phyloP scores from a whole-genome alignment of 495 filamentous ascomycete species.

The Gamarada debralockiae region DNA sequence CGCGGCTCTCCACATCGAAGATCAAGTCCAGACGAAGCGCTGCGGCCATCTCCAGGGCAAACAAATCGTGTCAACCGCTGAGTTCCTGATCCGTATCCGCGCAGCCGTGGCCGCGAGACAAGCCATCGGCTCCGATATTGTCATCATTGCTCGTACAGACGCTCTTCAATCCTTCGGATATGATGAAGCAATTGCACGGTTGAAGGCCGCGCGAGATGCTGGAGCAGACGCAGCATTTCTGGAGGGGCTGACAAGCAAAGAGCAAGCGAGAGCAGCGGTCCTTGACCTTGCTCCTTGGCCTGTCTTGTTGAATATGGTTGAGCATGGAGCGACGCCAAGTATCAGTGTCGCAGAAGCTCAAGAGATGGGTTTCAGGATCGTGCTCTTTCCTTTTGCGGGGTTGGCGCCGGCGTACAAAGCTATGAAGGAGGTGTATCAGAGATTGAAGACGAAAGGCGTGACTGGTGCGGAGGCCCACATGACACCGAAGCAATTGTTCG shows the following conservation, averaged over 20 bases:
- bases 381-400: conserved; percentile 55
- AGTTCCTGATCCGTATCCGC: conserved; percentile 51
- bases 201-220: conserved; percentile 57
- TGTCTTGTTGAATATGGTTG: conserved; percentile 61
- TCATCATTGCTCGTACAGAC: conserved; percentile 60
- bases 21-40: conserved; percentile 63
- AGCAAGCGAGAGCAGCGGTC: conserved; percentile 47
- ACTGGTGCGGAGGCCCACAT: conserved; percentile 43
- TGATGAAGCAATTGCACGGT: conserved; percentile 48
- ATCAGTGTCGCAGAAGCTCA: conserved; percentile 53
- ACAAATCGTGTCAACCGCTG: conserved; percentile 47
- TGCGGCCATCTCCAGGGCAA: conserved; percentile 61
- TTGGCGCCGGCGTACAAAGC: conserved; percentile 49
- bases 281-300: conserved; percentile 55
- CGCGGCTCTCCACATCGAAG: conserved; percentile 67
- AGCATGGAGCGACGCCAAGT: conserved; percentile 54
- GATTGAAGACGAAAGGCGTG: conserved; percentile 45
- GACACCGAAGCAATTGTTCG: conserved; percentile 30
- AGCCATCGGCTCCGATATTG: conserved; percentile 45
- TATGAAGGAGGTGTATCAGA: conserved; percentile 40
- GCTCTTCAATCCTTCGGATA: conserved; percentile 58
- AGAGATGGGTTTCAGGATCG: conserved; percentile 59
- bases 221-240: conserved; percentile 50
- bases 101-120: conserved; percentile 50
- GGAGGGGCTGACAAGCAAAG: conserved; percentile 56